Conservation (phyloP, 495 filamentous ascomycete genomes). For the Aspergillus bridgeri region DNA sequence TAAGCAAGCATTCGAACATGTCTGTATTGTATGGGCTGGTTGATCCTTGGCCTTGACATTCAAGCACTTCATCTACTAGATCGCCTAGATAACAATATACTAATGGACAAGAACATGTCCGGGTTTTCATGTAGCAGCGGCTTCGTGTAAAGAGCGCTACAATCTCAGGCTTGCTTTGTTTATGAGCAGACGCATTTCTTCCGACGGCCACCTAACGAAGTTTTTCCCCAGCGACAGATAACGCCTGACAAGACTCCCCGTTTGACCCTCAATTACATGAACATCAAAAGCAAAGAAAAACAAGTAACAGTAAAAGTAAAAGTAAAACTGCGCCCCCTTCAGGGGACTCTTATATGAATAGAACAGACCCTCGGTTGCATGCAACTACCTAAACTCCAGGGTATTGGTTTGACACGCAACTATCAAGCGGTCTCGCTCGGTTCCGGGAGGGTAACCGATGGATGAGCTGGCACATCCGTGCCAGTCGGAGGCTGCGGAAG, state of each 20-base stretch:
- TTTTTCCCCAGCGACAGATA: constrained; percentile 1
- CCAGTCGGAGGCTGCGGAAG: constrained; percentile 1
- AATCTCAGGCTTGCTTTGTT: not conserved
- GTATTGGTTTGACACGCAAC: too few species aligned
- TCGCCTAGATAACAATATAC: not conserved
- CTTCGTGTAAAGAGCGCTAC: not conserved
- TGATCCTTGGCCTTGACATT: too few species aligned
- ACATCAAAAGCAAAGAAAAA: constrained; percentile 1
- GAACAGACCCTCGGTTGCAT: not conserved
- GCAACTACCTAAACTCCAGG: not conserved
- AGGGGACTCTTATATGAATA: constrained; percentile 5
- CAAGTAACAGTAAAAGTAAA: not conserved
- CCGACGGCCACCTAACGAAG: constrained; percentile 1
- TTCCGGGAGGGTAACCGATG: constrained; percentile 1
- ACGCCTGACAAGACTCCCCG: constrained; percentile 7
- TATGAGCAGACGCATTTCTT: not conserved
- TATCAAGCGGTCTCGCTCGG: constrained; percentile 1
- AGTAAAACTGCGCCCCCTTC: not conserved
- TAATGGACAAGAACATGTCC: not conserved
- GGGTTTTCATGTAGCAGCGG: not conserved
- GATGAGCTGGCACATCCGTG: not conserved
- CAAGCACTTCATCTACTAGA: too few species aligned
- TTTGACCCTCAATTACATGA: constrained; percentile 7
- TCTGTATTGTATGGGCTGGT: not conserved
- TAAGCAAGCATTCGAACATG: not conserved